Percentiles rank a stretch among this genome's conserved stretches.
Evolutionary conservation across 2,329 filamentous ascomycete species (phyloP).

Genomic region (Aspergillus spinulosporus): DNA sequence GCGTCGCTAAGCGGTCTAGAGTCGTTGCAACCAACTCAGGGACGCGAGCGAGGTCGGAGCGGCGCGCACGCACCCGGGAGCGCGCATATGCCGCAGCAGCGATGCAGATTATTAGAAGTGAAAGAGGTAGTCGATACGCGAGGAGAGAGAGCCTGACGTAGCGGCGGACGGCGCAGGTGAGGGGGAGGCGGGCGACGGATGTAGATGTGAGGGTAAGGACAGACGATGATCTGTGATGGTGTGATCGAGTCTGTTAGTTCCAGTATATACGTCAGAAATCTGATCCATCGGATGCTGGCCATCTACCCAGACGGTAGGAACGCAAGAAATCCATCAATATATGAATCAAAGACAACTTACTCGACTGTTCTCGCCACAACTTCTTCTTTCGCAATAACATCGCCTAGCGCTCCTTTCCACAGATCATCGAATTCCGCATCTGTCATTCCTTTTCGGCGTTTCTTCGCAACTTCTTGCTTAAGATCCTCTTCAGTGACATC

Average conservation of each 20-base stretch:
- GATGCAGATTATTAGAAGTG: slow-evolving; percentile 48
- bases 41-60: slow-evolving; percentile 68
- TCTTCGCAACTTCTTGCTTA: slow-evolving; percentile 72
- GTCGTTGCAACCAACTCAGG: slow-evolving; percentile 82
- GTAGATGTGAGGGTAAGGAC: slow-evolving; percentile 72
- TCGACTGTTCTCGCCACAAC: slow-evolving; percentile 56
- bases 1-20: slow-evolving; percentile 75
- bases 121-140: slow-evolving; percentile 54
- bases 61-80: slow-evolving; percentile 61
- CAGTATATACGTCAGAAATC: slow-evolving; percentile 53
- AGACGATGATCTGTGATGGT: slow-evolving; percentile 70
- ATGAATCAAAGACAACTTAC: slow-evolving; percentile 50
- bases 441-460: slow-evolving; percentile 78
- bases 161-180: slow-evolving; percentile 58
- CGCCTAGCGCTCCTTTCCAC: slow-evolving; percentile 53
- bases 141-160: slow-evolving; percentile 50
- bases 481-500: slow-evolving; percentile 70
- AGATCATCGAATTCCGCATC: slow-evolving; percentile 90
- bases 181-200: slow-evolving; percentile 87
- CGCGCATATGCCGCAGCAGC: slow-evolving; percentile 62
- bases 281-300: slow-evolving; percentile 24
- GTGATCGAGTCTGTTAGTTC: slow-evolving; percentile 82
- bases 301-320: slow-evolving; percentile 16
- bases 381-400: slow-evolving; percentile 59
- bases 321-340: neutral